Percentiles rank a stretch among this genome's conserved stretches.
Evolutionary conservation across 2,329 filamentous ascomycete species (phyloP).

Genomic region (Colletotrichum tamarilloi): DNA sequence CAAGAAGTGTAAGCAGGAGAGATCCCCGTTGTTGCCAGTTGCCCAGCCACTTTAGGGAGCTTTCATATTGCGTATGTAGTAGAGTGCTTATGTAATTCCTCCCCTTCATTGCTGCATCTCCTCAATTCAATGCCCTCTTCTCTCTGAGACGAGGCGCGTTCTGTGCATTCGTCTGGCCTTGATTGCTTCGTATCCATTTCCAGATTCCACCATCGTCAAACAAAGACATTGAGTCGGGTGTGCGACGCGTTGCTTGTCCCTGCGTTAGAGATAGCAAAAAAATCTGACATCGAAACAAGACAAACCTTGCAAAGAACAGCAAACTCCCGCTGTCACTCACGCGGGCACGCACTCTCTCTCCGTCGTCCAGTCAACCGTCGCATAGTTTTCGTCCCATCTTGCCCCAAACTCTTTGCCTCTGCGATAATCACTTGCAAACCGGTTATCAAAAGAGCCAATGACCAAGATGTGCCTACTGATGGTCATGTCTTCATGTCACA

Average conservation of each 20-base stretch:
- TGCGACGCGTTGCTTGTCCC: neutral
- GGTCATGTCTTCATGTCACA: neutral
- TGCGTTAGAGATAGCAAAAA: neutral
- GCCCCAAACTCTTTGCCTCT: slow-evolving; percentile 10
- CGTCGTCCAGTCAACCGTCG: slow-evolving; percentile 29
- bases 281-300: neutral
- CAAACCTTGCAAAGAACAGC: slow-evolving; percentile 26
- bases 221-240: neutral
- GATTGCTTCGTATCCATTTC: neutral
- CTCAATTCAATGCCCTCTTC: neutral
- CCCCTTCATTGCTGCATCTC: too few relatives aligned
- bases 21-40: neutral
- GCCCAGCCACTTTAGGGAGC: neutral
- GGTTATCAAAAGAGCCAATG: neutral
- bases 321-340: slow-evolving; percentile 34
- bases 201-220: neutral
- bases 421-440: neutral
- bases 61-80: too few relatives aligned
- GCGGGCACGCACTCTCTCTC: neutral
- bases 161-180: slow-evolving; percentile 6
- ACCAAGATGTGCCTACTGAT: neutral
- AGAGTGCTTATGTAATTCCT: neutral
- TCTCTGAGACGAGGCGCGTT: neutral
- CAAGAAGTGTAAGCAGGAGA: neutral
- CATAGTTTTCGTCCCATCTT: slow-evolving; percentile 30